Evolutionary conservation across 2,329 filamentous ascomycete genomes (phyloP).

Genomic region (Arthrobotrys sinensis): DNA sequence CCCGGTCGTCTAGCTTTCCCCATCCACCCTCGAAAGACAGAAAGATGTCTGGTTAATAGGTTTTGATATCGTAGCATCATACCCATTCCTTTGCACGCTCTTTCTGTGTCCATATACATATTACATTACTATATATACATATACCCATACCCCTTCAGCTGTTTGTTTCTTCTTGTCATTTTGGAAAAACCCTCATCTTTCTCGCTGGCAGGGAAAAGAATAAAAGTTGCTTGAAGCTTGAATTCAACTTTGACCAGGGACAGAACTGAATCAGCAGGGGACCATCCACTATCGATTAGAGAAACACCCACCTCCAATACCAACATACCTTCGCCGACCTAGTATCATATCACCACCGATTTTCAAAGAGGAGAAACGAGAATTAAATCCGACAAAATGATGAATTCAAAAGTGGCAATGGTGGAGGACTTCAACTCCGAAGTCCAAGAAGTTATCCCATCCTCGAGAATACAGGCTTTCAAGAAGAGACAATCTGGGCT

Average conservation of each 20-base stretch:
- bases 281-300: conserved; percentile 55
- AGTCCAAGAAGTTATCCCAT: conserved; percentile 63
- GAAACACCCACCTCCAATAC: conserved; percentile 21
- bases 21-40: conserved; percentile 38
- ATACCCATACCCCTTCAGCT: conserved; percentile 47
- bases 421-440: conserved; percentile 65
- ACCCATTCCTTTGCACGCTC: conserved; percentile 62
- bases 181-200: conserved; percentile 45
- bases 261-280: conserved; percentile 54
- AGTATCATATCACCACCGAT: conserved; percentile 15
- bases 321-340: conserved; percentile 27
- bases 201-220: conserved; percentile 60
- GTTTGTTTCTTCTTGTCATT: conserved; percentile 38
- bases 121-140: conserved; percentile 53
- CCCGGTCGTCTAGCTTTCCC: conserved; percentile 55
- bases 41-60: conserved; percentile 61
- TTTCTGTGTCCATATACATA: conserved; percentile 57
- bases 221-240: conserved; percentile 57
- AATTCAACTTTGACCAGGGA: conserved; percentile 54
- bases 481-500: conserved; percentile 63
- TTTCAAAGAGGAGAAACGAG: conserved; percentile 20
- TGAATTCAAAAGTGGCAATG: conserved; percentile 52
- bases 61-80: conserved; percentile 60
- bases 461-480: conserved; percentile 60
- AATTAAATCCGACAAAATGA: conserved; percentile 39